Evolutionary conservation across 768 basidiomycete genomes (phyloP), one percentile per base, ranked within the genome.

Genomic region (Panus rudis): DNA sequence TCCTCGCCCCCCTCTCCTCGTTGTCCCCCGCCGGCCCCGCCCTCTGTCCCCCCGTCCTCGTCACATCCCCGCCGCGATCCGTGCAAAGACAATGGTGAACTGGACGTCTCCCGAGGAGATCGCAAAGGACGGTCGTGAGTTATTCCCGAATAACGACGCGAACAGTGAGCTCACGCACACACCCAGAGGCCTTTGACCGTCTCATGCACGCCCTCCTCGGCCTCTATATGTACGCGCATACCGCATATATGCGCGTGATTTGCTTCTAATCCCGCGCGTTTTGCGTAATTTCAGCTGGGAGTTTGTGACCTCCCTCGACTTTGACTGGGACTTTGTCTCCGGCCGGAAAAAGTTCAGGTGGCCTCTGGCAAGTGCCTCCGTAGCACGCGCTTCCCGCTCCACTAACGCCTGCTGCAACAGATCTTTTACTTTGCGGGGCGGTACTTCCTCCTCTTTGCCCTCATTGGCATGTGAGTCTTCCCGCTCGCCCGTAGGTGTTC

Each of bases 381-480:
- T 19, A 33, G 10, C 31, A 25, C 23, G 21, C 6, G 7, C 33
- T 35, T 20, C n/a, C n/a, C n/a, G n/a, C 23, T 32, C 37, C 14
- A 22, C 24, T 21, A 4, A 10, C 33, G 33, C 10, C 21, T 20
- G 26, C 6, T 17, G 21, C 33, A 19, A 4, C 32, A 72, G 69
- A 50, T 59, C 21, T 70, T 68, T 43, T 72, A 72, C 51, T 70
- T 72, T 38, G 47, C 60, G 6, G 68, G 67, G 2, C 66, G 70
- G 47, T 72, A 73, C 55, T 40, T 64, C 21, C 47, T 72, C 22
- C 54, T 73, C 14, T 63, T 64, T 32, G 65, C 70, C 6, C 52
- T 72, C 52, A 60, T 72, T 16, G 70, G 70, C 47, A 69, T 72
- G 71, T 70, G 46, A 47, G 67, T 47, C 4, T 16, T 19, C 14